Conservation (phyloP, 768 basidiomycete species). For the Podaxis mareebaensis region DNA sequence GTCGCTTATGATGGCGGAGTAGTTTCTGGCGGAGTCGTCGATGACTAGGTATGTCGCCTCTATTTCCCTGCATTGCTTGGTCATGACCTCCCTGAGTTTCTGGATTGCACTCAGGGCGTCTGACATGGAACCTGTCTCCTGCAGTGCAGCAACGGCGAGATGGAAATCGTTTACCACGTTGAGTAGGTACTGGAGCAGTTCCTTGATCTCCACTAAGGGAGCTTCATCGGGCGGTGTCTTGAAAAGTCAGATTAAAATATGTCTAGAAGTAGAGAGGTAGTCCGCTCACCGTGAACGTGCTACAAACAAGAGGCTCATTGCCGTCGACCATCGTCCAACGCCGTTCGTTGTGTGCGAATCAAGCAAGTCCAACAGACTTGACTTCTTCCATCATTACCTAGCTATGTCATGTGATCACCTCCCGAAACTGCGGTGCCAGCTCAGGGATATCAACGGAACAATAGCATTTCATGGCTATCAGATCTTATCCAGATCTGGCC, state of each 20-base stretch:
- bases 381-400: not conserved
- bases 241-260: not conserved
- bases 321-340: not conserved
- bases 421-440: not conserved
- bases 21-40: not conserved
- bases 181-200: not conserved
- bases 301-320: not conserved
- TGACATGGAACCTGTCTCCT: not conserved
- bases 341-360: not conserved
- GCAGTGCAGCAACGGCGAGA: not conserved
- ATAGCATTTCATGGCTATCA: too few relatives aligned
- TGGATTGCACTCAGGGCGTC: not conserved
- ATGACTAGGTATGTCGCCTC: not conserved
- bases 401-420: not conserved
- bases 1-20: not conserved
- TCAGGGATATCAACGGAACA: too few relatives aligned
- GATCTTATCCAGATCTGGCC: too few relatives aligned
- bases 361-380: not conserved
- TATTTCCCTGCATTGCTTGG: not conserved
- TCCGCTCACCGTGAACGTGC: not conserved
- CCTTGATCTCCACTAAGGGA: not conserved
- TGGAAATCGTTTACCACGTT: not conserved
- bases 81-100: not conserved
- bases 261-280: not conserved
- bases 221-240: not conserved